A percentile compares a stretch with the other conserved stretches of the same genome.
phyloP scores from a whole-genome alignment of 192 early-diverging fungal species.

The Thamnidium elegans region DNA sequence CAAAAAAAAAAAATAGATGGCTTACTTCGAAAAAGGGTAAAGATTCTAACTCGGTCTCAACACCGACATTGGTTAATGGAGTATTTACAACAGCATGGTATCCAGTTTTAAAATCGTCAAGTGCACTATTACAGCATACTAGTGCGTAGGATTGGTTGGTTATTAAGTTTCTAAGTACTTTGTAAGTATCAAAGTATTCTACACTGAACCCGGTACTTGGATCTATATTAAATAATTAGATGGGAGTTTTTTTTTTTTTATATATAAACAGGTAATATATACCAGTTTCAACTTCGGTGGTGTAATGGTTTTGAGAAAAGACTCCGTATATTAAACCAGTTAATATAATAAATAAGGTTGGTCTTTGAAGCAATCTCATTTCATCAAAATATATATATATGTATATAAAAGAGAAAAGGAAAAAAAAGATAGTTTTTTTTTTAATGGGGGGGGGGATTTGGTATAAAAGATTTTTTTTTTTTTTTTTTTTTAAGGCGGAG shows the following conservation, averaged over 20 bases:
- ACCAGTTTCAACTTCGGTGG: no score
- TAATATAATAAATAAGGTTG: no score
- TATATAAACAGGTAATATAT: no score
- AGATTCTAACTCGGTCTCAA: background rate
- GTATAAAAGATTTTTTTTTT: background rate
- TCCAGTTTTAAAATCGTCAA: background rate
- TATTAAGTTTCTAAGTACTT: conserved; percentile 32
- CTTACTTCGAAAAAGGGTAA: conserved; percentile 20
- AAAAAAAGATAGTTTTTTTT: no score
- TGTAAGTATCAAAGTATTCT: conserved; percentile 23
- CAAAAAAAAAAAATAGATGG: background rate
- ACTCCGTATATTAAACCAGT: no score
- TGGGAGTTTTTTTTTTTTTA: no score
- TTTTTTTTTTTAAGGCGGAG: background rate
- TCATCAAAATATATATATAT: no score
- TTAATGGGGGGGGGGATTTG: no score
- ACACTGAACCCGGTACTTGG: conserved; percentile 29
- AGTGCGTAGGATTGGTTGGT: conserved; percentile 30
- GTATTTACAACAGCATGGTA: conserved; percentile 14
- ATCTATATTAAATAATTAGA: conserved; percentile 6
- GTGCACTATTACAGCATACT: conserved; percentile 6
- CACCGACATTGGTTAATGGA: conserved; percentile 9
- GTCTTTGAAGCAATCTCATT: no score
- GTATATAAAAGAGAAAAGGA: no score
- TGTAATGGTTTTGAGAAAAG: no score